Evolutionary conservation across 1,139 yeast species (phyloP).

Genomic region (Debaryomycetaceae sp.): DNA sequence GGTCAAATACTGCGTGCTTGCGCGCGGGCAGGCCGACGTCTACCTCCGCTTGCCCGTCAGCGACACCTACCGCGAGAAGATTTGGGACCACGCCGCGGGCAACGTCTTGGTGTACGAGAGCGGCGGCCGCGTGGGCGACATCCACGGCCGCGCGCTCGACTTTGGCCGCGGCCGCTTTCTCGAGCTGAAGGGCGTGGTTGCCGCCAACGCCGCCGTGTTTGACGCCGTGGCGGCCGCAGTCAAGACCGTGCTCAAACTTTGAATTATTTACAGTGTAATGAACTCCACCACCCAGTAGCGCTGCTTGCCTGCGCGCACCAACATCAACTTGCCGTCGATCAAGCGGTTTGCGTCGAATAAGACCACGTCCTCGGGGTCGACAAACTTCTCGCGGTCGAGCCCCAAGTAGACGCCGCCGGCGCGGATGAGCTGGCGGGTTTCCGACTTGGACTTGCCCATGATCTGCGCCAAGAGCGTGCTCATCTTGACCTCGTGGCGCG

Average conservation of each 20-base stretch:
- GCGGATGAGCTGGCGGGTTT: constrained; percentile 58
- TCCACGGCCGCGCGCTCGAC: constrained; percentile 66
- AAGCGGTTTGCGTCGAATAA: constrained; percentile 45
- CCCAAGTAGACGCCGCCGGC: constrained; percentile 77
- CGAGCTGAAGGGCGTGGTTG: constrained; percentile 85
- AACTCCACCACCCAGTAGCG: constrained; percentile 54
- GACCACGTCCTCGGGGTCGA: constrained; percentile 46
- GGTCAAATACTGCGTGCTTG: constrained; percentile 87
- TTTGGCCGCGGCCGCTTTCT: constrained; percentile 87
- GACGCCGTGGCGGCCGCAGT: constrained; percentile 60
- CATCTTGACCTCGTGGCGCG: constrained; percentile 28
- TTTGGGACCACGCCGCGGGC: constrained; percentile 99
- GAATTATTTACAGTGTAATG: too few relatives aligned
- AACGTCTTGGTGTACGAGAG: constrained; percentile 80
- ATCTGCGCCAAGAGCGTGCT: constrained; percentile 35
- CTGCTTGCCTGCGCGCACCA: constrained; percentile 75
- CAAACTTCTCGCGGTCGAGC: constrained; percentile 49
- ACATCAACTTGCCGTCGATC: constrained; percentile 56
- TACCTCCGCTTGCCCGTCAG: constrained; percentile 83
- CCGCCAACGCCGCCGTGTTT: constrained; percentile 68
- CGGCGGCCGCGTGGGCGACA: constrained; percentile 88
- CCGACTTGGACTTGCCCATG: constrained; percentile 42
- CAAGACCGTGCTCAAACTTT: constrained; percentile 16
- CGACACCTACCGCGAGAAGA: constrained; percentile 78
- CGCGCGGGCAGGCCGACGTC: constrained; percentile 89